Base-by-base conservation (phyloP, 306 rosid species). In the Lathyrus oleraceus region DNA sequence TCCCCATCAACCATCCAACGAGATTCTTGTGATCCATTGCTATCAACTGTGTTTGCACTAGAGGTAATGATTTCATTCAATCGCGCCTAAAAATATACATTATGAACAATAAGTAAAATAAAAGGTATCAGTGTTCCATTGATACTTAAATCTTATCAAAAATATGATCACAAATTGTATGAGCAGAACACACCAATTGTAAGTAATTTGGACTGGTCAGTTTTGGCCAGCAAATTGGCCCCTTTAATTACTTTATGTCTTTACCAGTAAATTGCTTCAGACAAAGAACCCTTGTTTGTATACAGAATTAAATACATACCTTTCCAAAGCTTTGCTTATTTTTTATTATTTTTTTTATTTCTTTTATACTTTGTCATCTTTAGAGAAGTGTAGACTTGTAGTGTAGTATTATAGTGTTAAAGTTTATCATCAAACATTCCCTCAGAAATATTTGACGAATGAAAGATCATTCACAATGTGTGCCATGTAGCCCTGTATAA, bases 1-100 rank as follows among this genome's bases (percentile, higher is more conserved):
- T 81, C 89, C 82, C 99, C 99, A 75, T 94, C 99, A 71, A 75
- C 76, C 85, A 66, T 87, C 99, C 99, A 91, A 39, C 92, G 89
- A 71, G 78, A 79, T 81, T 88, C 83, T 28, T 68, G 23, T 48
- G 88, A 76, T 71, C 65, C 90, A 65, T 83, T 81, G 65, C 66
- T 69, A 61, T 80, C 83, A 57, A 23, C 63, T 10, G 70, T 72
- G 81, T 79, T 85, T 21, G 71, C 72, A 76, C 77, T 74, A 10
- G 80, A 84, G 71, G 88, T 88, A 39, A 94, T 81, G 65, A 86
- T 89, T 76, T 85, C 99, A 51, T 88, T 84, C 82, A 94, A 74
- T 83, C 91, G 84, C 77, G 87, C 88, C 98, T 94, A 83, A 82
- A 70, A 62, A 16, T 17, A 10, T 58, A 15, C 71, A 65, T 16